Percentiles rank a stretch among this genome's conserved stretches.
phyloP scores from a whole-genome alignment of 2,329 filamentous ascomycete species.

The Trichoderma sp. region DNA sequence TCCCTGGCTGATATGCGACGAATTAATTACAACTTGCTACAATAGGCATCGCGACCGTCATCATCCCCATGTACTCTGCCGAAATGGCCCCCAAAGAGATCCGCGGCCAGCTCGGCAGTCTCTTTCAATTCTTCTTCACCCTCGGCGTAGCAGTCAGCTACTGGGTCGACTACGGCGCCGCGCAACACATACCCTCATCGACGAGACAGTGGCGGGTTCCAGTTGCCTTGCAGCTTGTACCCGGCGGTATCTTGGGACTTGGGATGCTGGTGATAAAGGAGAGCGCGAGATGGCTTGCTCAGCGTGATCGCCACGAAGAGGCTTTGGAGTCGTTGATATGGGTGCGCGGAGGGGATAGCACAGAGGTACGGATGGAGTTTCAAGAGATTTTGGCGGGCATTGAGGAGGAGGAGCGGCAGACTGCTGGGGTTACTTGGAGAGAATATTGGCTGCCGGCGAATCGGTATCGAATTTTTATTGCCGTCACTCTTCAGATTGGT shows the following conservation, averaged over 20 bases:
- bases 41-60: constrained; percentile 40
- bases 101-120: constrained; percentile 47
- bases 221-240: constrained; percentile 52
- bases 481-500: constrained; percentile 55
- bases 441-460: constrained; percentile 52
- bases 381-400: constrained; percentile 51
- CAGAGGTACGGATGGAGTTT: constrained; percentile 35
- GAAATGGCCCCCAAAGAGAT: constrained; percentile 54
- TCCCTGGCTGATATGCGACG: background rate
- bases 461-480: constrained; percentile 52
- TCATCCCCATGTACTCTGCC: constrained; percentile 51
- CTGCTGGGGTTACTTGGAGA: constrained; percentile 51
- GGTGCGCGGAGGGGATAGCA: constrained; percentile 52
- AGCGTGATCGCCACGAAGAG: constrained; percentile 50
- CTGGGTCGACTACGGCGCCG: constrained; percentile 54
- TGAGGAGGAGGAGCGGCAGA: constrained; percentile 50
- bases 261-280: constrained; percentile 56
- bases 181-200: constrained; percentile 42
- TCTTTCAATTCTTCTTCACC: constrained; percentile 53
- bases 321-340: constrained; percentile 53
- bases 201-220: constrained; percentile 57
- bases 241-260: constrained; percentile 50
- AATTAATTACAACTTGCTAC: background rate
- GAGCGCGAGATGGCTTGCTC: constrained; percentile 52
- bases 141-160: constrained; percentile 48